Percentiles rank a stretch among this genome's conserved stretches.
Conservation (phyloP, 352 stramenopile species). For the Thalassiosira ordinaria region DNA sequence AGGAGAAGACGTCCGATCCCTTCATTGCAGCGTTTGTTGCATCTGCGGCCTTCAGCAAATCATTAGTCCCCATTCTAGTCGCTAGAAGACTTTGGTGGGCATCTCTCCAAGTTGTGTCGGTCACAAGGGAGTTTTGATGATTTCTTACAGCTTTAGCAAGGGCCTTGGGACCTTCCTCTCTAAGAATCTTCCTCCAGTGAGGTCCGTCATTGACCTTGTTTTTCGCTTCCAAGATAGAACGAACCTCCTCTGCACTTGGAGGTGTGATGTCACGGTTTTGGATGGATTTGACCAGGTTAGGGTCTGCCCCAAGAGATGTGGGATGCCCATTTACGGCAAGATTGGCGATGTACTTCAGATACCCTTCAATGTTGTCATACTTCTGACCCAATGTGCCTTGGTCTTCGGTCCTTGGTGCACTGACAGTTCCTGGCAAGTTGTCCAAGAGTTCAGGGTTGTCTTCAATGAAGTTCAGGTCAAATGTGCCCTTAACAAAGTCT, state of each 20-base stretch:
- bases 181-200: slow-evolving; percentile 90
- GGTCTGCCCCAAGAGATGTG: slow-evolving; percentile 88
- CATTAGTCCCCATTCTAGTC: slow-evolving; percentile 92
- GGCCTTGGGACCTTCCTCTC: slow-evolving; percentile 90
- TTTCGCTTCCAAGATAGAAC: slow-evolving; percentile 33
- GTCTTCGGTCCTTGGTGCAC: slow-evolving; percentile 63
- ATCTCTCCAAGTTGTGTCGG: slow-evolving; percentile 96
- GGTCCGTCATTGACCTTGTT: too few relatives aligned
- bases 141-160: slow-evolving; percentile 92
- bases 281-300: slow-evolving; percentile 72
- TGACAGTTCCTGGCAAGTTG: slow-evolving; percentile 85
- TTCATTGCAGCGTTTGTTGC: slow-evolving; percentile 90
- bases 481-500: slow-evolving; percentile 90
- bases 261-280: slow-evolving; percentile 80
- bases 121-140: slow-evolving; percentile 87
- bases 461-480: slow-evolving; percentile 94
- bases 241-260: slow-evolving; percentile 38
- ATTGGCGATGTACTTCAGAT: slow-evolving; percentile 94
- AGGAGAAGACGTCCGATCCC: slow-evolving; percentile 89
- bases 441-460: slow-evolving; percentile 91
- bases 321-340: slow-evolving; percentile 94
- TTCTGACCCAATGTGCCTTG: slow-evolving; percentile 65
- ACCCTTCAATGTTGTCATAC: slow-evolving; percentile 90
- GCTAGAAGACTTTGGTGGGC: slow-evolving; percentile 95
- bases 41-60: slow-evolving; percentile 91